Base-by-base conservation (phyloP, 2,329 filamentous ascomycete species). In the Colletotrichum karsti region DNA sequence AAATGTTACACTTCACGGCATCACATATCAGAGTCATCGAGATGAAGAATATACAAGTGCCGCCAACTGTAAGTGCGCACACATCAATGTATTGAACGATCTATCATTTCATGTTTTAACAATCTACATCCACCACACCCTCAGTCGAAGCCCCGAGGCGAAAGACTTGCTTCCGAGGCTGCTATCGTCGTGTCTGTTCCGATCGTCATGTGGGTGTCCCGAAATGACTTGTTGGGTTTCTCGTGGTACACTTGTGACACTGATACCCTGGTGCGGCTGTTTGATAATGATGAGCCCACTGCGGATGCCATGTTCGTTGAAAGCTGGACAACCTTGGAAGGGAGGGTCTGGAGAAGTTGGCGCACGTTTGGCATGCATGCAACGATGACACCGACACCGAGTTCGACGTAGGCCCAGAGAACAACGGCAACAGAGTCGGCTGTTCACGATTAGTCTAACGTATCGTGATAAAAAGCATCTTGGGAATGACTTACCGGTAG, bases 371-470 rank as follows among this genome's bases (percentile, higher is more conserved):
- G 80, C 74, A 82, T 72, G 51, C 80, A 82, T 3, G 76, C 77
- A 60, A 80, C 81, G 3, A 82, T 76, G 6, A 81, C 73, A 26
- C 77, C 79, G 12, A 81, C 75, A 39, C 78, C 77, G 51, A 79
- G 75, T 63, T 82, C 80, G 10, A 82, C 73, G 2, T 73, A 75
- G 0, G 78, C 79, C 79, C 77, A 81, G 26, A 76, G 68, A 5
- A 72, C 73, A 0, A 78, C 64, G 5, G 73, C 74, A 4, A 76
- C 71, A 73, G 74, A 70, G n/a, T 75, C 71, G 77, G 77, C 81
- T 66, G 4, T 0, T 0, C 1, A 4, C 2, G 1, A 4, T 48
- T 26, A 3, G 30, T 46, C 7, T 59, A 53, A 24, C 15, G 4
- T 54, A n/a, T 37, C 10, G 24, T 54, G 7, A 9, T 9, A 3